phyloP scores from a whole-genome alignment of 306 rosid genomes.

The Hippophae rhamnoides region DNA sequence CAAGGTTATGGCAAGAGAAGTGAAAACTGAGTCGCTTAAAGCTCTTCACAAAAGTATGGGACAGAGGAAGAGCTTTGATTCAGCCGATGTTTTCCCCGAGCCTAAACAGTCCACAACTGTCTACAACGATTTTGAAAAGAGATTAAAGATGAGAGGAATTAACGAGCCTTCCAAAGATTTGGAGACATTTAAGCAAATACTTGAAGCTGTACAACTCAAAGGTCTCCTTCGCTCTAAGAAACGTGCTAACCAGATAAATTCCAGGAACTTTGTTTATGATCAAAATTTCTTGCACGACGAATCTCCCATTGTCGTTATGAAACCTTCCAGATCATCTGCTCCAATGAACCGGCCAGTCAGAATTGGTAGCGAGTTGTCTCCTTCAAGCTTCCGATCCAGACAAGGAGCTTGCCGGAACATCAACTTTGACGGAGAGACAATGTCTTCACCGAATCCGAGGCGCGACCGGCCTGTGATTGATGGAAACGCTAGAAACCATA shows the following conservation, averaged over 20 bases:
- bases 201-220: constrained; percentile 82
- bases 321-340: constrained; percentile 35
- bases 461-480: constrained; percentile 30
- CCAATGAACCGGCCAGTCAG: constrained; percentile 27
- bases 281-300: constrained; percentile 20
- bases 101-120: constrained; percentile 45
- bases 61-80: constrained; percentile 70
- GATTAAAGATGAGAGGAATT: constrained; percentile 67
- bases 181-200: constrained; percentile 64
- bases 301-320: constrained; percentile 68
- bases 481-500: constrained; percentile 28
- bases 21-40: constrained; percentile 23
- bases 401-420: constrained; percentile 30
- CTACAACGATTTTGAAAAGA: constrained; percentile 57
- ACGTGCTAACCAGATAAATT: constrained; percentile 11
- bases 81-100: constrained; percentile 77
- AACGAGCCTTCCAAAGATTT: constrained; percentile 65
- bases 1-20: constrained; percentile 16
- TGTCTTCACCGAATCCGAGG: constrained; percentile 25
- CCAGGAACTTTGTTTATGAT: constrained; percentile 32
- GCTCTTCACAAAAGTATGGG: constrained; percentile 33
- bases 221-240: constrained; percentile 71
- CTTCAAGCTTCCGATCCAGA: constrained; percentile 34
- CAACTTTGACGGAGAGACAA: constrained; percentile 15
- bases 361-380: constrained; percentile 46